Conservation (phyloP, 2,329 filamentous ascomycete species). For the Pyrenophora teres region DNA sequence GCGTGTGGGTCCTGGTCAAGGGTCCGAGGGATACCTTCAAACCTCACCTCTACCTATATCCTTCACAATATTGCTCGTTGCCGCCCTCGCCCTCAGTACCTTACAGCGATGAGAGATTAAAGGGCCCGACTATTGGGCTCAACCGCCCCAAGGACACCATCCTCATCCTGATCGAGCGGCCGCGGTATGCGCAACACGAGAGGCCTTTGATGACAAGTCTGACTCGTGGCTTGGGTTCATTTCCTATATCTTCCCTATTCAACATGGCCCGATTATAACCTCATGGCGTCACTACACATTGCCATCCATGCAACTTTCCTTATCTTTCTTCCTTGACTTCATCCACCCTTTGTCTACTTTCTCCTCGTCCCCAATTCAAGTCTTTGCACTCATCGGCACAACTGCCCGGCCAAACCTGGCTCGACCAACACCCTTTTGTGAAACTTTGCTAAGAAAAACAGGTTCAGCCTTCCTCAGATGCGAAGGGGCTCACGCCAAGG, state of each 20-base stretch:
- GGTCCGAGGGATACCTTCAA: slow-evolving; percentile 24
- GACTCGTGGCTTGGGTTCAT: slow-evolving; percentile 45
- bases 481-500: slow-evolving; percentile 42
- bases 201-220: slow-evolving; percentile 36
- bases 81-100: slow-evolving; percentile 19
- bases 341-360: slow-evolving; percentile 3
- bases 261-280: slow-evolving; percentile 13
- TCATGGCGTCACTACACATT: slow-evolving; percentile 26
- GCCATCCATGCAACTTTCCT: not conserved
- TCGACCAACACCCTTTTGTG: slow-evolving; percentile 15
- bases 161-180: slow-evolving; percentile 17
- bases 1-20: slow-evolving; percentile 25
- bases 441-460: slow-evolving; percentile 37
- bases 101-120: slow-evolving; percentile 36
- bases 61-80: slow-evolving; percentile 18
- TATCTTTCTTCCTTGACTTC: slow-evolving; percentile 7
- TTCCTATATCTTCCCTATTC: slow-evolving; percentile 32
- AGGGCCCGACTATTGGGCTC: slow-evolving; percentile 31
- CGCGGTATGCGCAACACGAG: slow-evolving; percentile 26
- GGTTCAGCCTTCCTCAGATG: slow-evolving; percentile 44
- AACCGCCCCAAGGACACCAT: slow-evolving; percentile 16
- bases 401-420: slow-evolving; percentile 31
- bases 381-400: slow-evolving; percentile 24
- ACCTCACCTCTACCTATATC: slow-evolving; percentile 40
- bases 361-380: slow-evolving; percentile 16